phyloP scores from a whole-genome alignment of 345 rosid species.

The Psidium friedrichsthalianum region DNA sequence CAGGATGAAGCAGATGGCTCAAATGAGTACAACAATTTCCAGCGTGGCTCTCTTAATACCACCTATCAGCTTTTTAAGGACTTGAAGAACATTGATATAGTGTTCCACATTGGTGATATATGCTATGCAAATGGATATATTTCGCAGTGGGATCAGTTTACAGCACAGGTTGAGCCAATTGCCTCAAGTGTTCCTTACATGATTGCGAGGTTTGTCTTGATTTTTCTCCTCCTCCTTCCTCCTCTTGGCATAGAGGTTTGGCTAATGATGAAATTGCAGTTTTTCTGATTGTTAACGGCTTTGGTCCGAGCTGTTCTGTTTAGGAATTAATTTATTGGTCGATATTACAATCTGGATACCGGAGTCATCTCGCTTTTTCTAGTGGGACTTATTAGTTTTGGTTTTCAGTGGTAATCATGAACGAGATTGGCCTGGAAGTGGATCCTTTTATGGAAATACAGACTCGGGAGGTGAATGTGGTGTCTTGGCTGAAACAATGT shows the following conservation, averaged over 20 bases:
- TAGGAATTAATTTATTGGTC: neutral
- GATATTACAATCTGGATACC: neutral
- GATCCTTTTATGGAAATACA: slow-evolving; percentile 35
- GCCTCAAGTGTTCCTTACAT: slow-evolving; percentile 58
- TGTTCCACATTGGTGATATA: slow-evolving; percentile 72
- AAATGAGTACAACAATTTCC: slow-evolving; percentile 57
- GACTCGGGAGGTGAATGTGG: slow-evolving; percentile 58
- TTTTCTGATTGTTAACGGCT: neutral
- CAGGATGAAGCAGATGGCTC: slow-evolving; percentile 81
- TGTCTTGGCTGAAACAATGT: slow-evolving; percentile 40
- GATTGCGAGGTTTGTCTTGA: slow-evolving; percentile 41
- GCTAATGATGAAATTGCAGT: neutral
- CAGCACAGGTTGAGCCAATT: slow-evolving; percentile 69
- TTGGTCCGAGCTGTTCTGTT: neutral
- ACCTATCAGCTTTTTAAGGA: slow-evolving; percentile 64
- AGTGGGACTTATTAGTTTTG: neutral
- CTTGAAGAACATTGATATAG: slow-evolving; percentile 47
- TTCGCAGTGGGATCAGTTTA: slow-evolving; percentile 88
- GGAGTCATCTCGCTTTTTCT: neutral
- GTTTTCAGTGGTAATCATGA: slow-evolving; percentile 65
- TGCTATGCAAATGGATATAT: slow-evolving; percentile 60
- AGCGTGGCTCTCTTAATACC: slow-evolving; percentile 64
- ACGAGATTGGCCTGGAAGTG: slow-evolving; percentile 65
- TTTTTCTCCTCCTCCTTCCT: neutral
- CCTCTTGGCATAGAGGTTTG: neutral